Evolutionary conservation across 208 protist species (phyloP), one percentile per base, ranked within the genome.

Genomic region (Acanthamoeba sp.): DNA sequence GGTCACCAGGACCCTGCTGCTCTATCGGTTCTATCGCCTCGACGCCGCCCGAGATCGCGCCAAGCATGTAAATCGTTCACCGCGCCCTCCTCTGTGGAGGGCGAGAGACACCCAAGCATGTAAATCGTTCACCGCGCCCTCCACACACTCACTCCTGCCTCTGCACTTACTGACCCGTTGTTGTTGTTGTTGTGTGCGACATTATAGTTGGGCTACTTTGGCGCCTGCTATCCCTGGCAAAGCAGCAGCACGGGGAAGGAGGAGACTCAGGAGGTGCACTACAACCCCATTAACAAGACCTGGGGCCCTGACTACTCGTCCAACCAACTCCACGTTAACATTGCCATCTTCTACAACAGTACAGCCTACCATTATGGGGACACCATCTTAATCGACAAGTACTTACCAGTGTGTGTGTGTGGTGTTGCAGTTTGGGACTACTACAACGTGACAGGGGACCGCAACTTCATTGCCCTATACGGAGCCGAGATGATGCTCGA

Each of bases 301-400:
- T 95, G 94, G 95, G 57, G 95, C 32, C 69, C 59, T 0, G 95
- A 95, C 48, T 62, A 87, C 38, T 95, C 64, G 20, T 93, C 52
- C 52, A 57, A 80, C 29, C 94, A 95, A 59, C 55, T 82, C 42
- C 95, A 95, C 45, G 78, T 95, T 84, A 95, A 95, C 55, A 94
- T 95, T 38, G 95, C 95, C 59, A 59, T 95, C 48, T 95, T 95
- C 50, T 95, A 94, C 93, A 95, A 95, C 94, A 59, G 55, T 78
- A 45, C 66, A n/a, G n/a, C n/a, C n/a, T n/a, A n/a, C n/a, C n/a
- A n/a, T n/a, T n/a, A n/a, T n/a, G n/a, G n/a, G n/a, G n/a, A n/a
- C n/a, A n/a, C n/a, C n/a, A n/a, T n/a, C n/a, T n/a, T n/a, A n/a
- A n/a, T n/a, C n/a, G n/a, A n/a, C n/a, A n/a, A n/a, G n/a, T n/a